These are phyloP conservation scores for Cytidiella melzeri DNA, from an alignment of 768 basidiomycete species.

Conservation along the genomic window DNA sequence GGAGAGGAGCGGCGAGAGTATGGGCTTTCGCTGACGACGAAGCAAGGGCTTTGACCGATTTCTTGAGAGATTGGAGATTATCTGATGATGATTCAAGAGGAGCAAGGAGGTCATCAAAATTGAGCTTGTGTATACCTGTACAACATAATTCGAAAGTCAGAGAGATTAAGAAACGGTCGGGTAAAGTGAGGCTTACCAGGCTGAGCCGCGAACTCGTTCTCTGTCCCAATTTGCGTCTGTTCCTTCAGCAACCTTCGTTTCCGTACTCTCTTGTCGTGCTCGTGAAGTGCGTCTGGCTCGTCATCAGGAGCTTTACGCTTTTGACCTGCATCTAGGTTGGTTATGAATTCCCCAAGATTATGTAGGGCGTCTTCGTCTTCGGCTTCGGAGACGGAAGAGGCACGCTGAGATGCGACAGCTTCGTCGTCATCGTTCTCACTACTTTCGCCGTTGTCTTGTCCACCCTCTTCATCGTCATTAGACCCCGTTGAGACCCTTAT, in stretches of 20 bases:
- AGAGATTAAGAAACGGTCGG: background rate
- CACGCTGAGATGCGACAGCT: slow-evolving; percentile 33
- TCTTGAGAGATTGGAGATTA: slow-evolving; percentile 59
- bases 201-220: slow-evolving; percentile 71
- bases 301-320: slow-evolving; percentile 67
- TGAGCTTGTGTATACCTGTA: slow-evolving; percentile 47
- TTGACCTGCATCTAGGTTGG: slow-evolving; percentile 53
- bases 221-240: slow-evolving; percentile 70
- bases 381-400: slow-evolving; percentile 25
- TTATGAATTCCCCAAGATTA: slow-evolving; percentile 67
- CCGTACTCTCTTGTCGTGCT: slow-evolving; percentile 25
- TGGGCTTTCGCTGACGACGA: slow-evolving; percentile 48
- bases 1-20: slow-evolving; percentile 76
- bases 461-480: slow-evolving; percentile 21
- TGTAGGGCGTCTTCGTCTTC: slow-evolving; percentile 55
- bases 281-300: slow-evolving; percentile 20
- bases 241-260: slow-evolving; percentile 66
- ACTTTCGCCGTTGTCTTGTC: slow-evolving; percentile 18
- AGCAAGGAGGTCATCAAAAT: slow-evolving; percentile 69
- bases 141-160: no score
- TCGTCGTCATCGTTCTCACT: slow-evolving; percentile 40
- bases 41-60: slow-evolving; percentile 58
- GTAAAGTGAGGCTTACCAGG: slow-evolving; percentile 31
- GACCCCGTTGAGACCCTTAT: slow-evolving; percentile 9
- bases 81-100: slow-evolving; percentile 59